Percentiles rank a stretch among this genome's conserved stretches.
Conservation (phyloP, 495 filamentous ascomycete species). For the Schizothecium vesticola region DNA sequence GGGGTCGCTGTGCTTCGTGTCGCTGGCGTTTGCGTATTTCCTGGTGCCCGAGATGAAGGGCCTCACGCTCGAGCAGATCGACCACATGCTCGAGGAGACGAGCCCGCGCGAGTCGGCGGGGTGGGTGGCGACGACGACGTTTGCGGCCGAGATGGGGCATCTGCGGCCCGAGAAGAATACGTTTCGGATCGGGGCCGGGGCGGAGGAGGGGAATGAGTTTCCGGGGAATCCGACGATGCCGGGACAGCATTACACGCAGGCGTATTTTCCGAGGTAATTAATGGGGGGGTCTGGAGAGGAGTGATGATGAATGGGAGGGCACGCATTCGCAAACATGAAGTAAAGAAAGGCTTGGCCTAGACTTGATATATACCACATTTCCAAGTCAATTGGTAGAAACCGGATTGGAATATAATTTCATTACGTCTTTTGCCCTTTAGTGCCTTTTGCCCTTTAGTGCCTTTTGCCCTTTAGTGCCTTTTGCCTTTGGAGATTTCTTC, state of each 20-base stretch:
- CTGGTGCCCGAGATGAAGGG: constrained; percentile 82
- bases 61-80: constrained; percentile 79
- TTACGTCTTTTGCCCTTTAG: too few relatives aligned
- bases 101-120: constrained; percentile 57
- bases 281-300: background rate
- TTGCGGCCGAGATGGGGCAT: constrained; percentile 46
- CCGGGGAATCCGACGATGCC: background rate
- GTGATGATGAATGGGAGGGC: background rate
- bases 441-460: too few relatives aligned
- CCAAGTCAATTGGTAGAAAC: background rate
- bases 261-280: constrained; percentile 5
- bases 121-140: constrained; percentile 68
- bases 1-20: constrained; percentile 59
- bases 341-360: background rate
- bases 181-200: background rate
- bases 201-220: background rate
- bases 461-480: too few relatives aligned
- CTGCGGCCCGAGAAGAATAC: constrained; percentile 6
- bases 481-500: too few relatives aligned
- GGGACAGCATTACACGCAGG: background rate
- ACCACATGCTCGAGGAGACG: constrained; percentile 80
- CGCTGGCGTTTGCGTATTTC: constrained; percentile 68
- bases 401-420: background rate
- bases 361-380: background rate
- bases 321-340: background rate